Base-by-base conservation (phyloP, 2,329 filamentous ascomycete species). In the Paracorniculantispora psalliotae region DNA sequence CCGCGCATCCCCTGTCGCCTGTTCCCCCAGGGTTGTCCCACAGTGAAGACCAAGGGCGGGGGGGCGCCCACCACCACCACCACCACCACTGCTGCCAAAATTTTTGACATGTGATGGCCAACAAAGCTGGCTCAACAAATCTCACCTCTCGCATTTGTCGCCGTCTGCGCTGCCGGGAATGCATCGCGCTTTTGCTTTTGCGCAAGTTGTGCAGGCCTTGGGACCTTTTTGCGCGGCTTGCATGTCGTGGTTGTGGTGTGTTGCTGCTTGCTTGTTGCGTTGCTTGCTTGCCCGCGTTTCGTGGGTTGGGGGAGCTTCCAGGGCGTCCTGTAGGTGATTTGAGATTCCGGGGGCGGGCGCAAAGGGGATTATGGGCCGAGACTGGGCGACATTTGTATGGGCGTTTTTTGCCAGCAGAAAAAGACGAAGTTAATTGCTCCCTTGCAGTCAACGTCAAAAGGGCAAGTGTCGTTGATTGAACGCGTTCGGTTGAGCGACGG, bases 141-240 rank as follows among this genome's bases (percentile, higher is more conserved):
- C 72, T 66, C 63, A 81, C 78, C 79, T 75, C 62, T 81, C 79
- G 63, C 79, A 81, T 57, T 77, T 77, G 57, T 71, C 69, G 6
- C 67, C 71, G 15, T 68, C 66, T 10, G 75, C 73, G 2, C n/a
- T 56, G 30, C 78, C 75, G 0, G 76, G 71, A 26, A 79, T 75
- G 47, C 79, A 81, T 64, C 79, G 72, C 30, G 78, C 75, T 65
- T 81, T 81, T n/a, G 79, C 79, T 63, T 76, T 79, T 60, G 79
- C 79, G 64, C 79, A 81, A 1, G 78, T 80, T 1, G 71, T 72
- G 64, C 79, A 81, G 46, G 79, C 79, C 63, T 77, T 76, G 3
- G 79, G 78, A 13, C 79, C 79, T 61, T 75, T 78, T 63, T 68
- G 70, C 48, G 66, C 66, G 15, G 64, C 57, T 59, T 72, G 61